Conservation (phyloP, 1,139 yeast species). For the Meyerozyma carpophila region DNA sequence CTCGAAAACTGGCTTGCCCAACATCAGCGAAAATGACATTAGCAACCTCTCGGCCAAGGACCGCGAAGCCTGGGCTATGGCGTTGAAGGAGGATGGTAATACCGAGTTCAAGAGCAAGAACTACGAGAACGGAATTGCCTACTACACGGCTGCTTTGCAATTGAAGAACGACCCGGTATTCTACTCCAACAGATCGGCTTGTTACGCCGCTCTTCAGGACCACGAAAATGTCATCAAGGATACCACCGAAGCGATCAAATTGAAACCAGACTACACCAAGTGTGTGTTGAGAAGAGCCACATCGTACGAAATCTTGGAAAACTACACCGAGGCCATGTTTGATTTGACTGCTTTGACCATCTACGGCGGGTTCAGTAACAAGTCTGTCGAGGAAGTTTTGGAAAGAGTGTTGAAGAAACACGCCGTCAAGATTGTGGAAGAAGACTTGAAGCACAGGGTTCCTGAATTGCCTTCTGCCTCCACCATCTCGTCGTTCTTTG, state of each 20-base stretch:
- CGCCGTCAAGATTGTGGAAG: slow-evolving; percentile 62
- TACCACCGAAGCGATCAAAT: slow-evolving; percentile 75
- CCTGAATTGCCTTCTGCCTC: slow-evolving; percentile 79
- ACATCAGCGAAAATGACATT: slow-evolving; percentile 43
- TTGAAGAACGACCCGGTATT: slow-evolving; percentile 79
- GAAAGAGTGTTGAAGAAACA: slow-evolving; percentile 84
- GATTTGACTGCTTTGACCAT: slow-evolving; percentile 84
- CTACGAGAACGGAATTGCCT: slow-evolving; percentile 67
- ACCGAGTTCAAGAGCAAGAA: slow-evolving; percentile 66
- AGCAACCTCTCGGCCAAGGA: slow-evolving; percentile 44
- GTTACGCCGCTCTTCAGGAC: slow-evolving; percentile 77
- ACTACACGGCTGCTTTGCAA: slow-evolving; percentile 71
- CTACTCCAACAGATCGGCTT: slow-evolving; percentile 93
- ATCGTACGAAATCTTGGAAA: slow-evolving; percentile 78
- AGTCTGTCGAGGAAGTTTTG: slow-evolving; percentile 71
- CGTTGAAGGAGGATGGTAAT: slow-evolving; percentile 89
- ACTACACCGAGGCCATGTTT: slow-evolving; percentile 79
- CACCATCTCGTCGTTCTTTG: slow-evolving; percentile 79
- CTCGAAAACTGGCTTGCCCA: slow-evolving; percentile 49
- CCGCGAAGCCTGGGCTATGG: slow-evolving; percentile 65
- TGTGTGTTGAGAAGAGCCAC: slow-evolving; percentile 67
- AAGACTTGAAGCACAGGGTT: slow-evolving; percentile 46
- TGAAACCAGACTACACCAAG: slow-evolving; percentile 87
- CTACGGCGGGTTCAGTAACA: slow-evolving; percentile 74
- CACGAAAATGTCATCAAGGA: slow-evolving; percentile 82